phyloP scores from a whole-genome alignment of 495 filamentous ascomycete genomes.

The Xylaria longipes region DNA sequence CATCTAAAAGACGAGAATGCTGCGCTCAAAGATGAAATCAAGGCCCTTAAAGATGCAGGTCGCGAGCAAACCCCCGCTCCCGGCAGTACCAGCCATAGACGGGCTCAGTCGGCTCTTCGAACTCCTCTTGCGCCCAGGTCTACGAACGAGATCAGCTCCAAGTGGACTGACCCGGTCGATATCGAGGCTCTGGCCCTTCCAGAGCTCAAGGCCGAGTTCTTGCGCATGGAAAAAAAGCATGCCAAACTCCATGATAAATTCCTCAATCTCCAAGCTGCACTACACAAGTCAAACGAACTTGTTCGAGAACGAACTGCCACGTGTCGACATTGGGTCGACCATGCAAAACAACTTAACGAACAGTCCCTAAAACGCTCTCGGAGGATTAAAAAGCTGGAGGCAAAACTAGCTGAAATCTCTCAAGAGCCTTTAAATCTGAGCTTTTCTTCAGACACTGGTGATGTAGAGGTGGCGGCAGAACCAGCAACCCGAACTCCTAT shows the following conservation, averaged over 20 bases:
- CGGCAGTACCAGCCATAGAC: not conserved
- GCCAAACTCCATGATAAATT: constrained; percentile 35
- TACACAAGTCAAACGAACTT: constrained; percentile 33
- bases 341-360: constrained; percentile 34
- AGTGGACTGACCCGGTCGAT: constrained; percentile 20
- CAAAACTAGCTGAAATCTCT: constrained; percentile 28
- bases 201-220: constrained; percentile 40
- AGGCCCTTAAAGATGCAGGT: constrained; percentile 22
- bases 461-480: constrained; percentile 4
- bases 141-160: constrained; percentile 29
- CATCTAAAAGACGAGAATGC: constrained; percentile 46
- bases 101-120: constrained; percentile 20
- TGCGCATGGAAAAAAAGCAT: constrained; percentile 37
- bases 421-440: constrained; percentile 24
- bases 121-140: constrained; percentile 35
- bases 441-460: constrained; percentile 28
- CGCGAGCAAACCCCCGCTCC: constrained; percentile 1
- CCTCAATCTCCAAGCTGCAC: constrained; percentile 45
- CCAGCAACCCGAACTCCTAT: not conserved
- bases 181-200: constrained; percentile 30
- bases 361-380: constrained; percentile 32
- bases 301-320: constrained; percentile 34
- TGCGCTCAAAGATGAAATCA: constrained; percentile 42
- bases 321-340: constrained; percentile 33
- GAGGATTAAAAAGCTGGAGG: constrained; percentile 39